Percentiles rank a stretch among this genome's conserved stretches.
Conservation (phyloP, 1,284 basidiomycete species). For the Trichosporon sp. region DNA sequence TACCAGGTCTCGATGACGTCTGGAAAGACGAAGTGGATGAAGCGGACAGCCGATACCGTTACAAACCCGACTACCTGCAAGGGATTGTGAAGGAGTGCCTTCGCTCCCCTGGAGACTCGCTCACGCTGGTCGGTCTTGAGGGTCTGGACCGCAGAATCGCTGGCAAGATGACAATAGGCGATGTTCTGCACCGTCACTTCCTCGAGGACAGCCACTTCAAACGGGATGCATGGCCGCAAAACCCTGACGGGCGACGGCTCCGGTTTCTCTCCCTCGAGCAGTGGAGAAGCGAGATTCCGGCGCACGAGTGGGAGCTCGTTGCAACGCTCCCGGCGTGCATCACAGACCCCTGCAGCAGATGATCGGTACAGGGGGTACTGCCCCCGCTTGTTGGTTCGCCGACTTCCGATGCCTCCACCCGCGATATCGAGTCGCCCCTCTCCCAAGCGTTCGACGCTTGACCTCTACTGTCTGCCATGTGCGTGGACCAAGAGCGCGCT, state of each 20-base stretch:
- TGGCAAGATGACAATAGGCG: neutral
- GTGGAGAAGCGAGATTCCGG: neutral
- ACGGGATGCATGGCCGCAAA: neutral
- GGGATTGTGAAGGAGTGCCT: neutral
- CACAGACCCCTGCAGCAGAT: neutral
- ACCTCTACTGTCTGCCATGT: no score
- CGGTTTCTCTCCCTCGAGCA: neutral
- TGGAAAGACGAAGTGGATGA: neutral
- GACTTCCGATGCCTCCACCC: neutral
- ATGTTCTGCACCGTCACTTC: neutral
- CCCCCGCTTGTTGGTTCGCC: neutral
- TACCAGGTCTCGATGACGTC: neutral
- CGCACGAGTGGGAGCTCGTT: neutral
- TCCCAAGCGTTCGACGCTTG: neutral
- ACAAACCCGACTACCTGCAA: neutral
- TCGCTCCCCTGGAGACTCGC: no score
- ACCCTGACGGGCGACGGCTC: neutral
- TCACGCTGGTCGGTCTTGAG: neutral
- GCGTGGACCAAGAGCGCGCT: no score
- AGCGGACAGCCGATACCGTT: neutral
- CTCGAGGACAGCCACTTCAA: neutral
- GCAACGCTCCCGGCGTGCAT: neutral
- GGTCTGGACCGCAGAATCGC: neutral
- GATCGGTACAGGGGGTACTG: neutral
- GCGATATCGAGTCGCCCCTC: neutral